Percentiles rank a stretch among this genome's conserved stretches.
Evolutionary conservation across 768 basidiomycete species (phyloP).

Genomic region (Collybia sordida): DNA sequence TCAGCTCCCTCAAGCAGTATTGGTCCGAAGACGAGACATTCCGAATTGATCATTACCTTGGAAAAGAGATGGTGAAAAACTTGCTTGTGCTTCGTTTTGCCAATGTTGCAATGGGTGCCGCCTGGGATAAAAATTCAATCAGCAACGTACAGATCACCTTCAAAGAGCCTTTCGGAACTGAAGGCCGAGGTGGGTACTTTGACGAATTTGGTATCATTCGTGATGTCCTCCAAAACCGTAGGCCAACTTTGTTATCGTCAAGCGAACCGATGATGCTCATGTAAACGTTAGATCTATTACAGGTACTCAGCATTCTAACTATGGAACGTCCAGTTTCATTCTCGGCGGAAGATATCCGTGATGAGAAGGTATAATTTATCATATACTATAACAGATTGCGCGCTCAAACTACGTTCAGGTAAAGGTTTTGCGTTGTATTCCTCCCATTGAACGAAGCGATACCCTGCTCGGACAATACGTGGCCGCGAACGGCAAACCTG

Average conservation of each 20-base stretch:
- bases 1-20: constrained; percentile 75
- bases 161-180: constrained; percentile 99
- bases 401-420: constrained; percentile 51
- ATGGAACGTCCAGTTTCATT: constrained; percentile 99
- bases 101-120: constrained; percentile 84
- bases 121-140: constrained; percentile 96
- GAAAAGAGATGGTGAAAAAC: constrained; percentile 99
- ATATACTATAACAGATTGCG: constrained; percentile 1
- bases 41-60: constrained; percentile 99
- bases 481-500: constrained; percentile 87
- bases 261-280: constrained; percentile 15
- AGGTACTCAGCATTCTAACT: constrained; percentile 91
- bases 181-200: constrained; percentile 99
- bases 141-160: constrained; percentile 98
- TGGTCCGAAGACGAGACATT: constrained; percentile 98
- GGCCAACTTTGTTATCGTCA: constrained; percentile 33
- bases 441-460: constrained; percentile 74
- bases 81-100: constrained; percentile 94
- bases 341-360: constrained; percentile 94
- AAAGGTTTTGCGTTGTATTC: constrained; percentile 92
- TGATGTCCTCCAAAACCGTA: constrained; percentile 97
- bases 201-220: constrained; percentile 99
- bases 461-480: constrained; percentile 95
- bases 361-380: constrained; percentile 78
- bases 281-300: constrained; percentile 73